Percentiles rank a stretch among this genome's conserved stretches.
Conservation (phyloP, 352 stramenopile species). For the Globisporangium megalacanthum region DNA sequence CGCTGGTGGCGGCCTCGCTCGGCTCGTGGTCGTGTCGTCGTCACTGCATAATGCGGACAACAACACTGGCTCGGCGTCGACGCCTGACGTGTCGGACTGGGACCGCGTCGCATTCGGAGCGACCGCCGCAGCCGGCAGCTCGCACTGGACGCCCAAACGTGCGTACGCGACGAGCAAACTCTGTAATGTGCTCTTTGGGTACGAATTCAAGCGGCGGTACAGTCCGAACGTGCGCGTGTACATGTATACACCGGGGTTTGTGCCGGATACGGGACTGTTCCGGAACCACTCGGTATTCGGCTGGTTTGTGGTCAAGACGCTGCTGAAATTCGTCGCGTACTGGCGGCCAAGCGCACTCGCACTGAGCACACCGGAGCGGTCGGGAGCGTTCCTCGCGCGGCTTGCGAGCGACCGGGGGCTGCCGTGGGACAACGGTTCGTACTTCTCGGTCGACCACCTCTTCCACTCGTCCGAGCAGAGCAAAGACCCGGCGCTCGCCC, state of each 20-base stretch:
- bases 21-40: constrained; percentile 33
- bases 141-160: constrained; percentile 9
- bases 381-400: constrained; percentile 24
- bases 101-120: constrained; percentile 24
- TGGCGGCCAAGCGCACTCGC: constrained; percentile 14
- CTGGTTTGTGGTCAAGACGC: constrained; percentile 21
- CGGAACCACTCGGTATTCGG: constrained; percentile 25
- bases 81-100: constrained; percentile 27
- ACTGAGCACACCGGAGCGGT: constrained; percentile 26
- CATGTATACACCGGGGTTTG: constrained; percentile 31
- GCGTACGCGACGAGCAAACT: constrained; percentile 37
- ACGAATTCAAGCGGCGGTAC: constrained; percentile 29
- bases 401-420: constrained; percentile 27
- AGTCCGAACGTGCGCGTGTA: constrained; percentile 21
- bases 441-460: constrained; percentile 33
- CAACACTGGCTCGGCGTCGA: background rate
- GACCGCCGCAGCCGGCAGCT: background rate
- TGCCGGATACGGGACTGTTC: constrained; percentile 31
- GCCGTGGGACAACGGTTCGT: constrained; percentile 26
- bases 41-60: constrained; percentile 20
- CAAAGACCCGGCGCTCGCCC: constrained; percentile 21
- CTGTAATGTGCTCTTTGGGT: constrained; percentile 38
- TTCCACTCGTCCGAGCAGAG: constrained; percentile 23
- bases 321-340: constrained; percentile 21
- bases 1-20: constrained; percentile 10